Percentiles rank a stretch among this genome's conserved stretches.
phyloP scores from a whole-genome alignment of 208 protist species.

The Crithidia bombi region DNA sequence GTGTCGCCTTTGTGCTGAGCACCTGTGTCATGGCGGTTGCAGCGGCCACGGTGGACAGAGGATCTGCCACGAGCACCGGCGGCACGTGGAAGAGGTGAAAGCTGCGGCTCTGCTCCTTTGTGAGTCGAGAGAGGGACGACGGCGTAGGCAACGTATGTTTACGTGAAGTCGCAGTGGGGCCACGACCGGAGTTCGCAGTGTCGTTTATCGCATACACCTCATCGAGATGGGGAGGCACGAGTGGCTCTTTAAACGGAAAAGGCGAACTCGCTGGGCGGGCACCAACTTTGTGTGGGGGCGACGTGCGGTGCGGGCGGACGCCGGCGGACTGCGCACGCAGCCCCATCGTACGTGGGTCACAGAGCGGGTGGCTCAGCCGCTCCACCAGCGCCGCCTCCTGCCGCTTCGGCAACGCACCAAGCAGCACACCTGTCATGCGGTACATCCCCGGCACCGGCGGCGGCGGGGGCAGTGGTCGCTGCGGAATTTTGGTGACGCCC shows the following conservation, averaged over 20 bases:
- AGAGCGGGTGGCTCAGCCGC: slow-evolving; percentile 39
- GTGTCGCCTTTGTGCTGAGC: slow-evolving; percentile 3
- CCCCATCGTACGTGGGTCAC: slow-evolving; percentile 23
- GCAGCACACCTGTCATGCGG: slow-evolving; percentile 35
- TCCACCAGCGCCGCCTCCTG: slow-evolving; percentile 30
- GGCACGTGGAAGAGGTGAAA: slow-evolving; percentile 29
- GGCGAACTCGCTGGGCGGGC: too few relatives aligned
- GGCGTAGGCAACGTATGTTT: too few relatives aligned
- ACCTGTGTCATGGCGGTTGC: slow-evolving; percentile 23
- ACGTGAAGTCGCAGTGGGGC: too few relatives aligned
- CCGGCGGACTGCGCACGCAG: slow-evolving; percentile 19
- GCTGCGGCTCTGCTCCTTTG: slow-evolving; percentile 10
- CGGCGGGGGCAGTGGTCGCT: slow-evolving; percentile 5
- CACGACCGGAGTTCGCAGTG: too few relatives aligned
- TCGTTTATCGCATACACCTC: too few relatives aligned
- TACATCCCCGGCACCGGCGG: slow-evolving; percentile 31
- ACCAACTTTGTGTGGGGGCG: too few relatives aligned
- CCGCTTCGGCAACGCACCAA: slow-evolving; percentile 22
- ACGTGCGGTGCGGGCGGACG: background rate
- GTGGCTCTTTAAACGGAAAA: too few relatives aligned
- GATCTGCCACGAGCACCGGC: slow-evolving; percentile 17
- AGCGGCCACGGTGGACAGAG: slow-evolving; percentile 23
- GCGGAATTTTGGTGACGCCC: background rate
- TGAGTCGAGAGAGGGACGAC: too few relatives aligned
- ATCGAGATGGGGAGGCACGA: too few relatives aligned